Conservation (phyloP, 2,329 filamentous ascomycete genomes). For the Aspergillus awamori region DNA sequence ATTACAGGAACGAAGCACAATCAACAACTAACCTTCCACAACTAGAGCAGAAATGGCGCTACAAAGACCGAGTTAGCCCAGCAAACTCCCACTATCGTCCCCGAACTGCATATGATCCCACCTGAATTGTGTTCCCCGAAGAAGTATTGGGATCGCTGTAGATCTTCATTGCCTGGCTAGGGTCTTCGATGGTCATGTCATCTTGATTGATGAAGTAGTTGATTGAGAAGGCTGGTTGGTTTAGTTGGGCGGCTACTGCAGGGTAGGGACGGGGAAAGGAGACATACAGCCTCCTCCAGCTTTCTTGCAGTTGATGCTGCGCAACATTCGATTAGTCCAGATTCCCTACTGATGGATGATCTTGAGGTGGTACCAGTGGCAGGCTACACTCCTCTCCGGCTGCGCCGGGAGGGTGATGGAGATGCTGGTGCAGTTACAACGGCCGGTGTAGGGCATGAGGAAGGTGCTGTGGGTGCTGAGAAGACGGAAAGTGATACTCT, state of each 20-base stretch:
- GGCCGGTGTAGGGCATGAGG: constrained; percentile 27
- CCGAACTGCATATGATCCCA: neutral
- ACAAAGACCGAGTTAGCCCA: neutral
- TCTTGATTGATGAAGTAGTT: constrained; percentile 26
- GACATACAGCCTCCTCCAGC: constrained; percentile 24
- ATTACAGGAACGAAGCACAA: neutral
- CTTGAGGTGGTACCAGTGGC: constrained; percentile 24
- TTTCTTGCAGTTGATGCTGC: constrained; percentile 26
- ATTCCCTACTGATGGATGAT: neutral
- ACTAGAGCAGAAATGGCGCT: constrained; percentile 28
- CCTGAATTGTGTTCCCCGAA: constrained; percentile 20
- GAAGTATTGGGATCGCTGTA: constrained; percentile 23
- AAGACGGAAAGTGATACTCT: no score
- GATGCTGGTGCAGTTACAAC: constrained; percentile 30
- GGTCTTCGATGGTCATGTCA: constrained; percentile 24
- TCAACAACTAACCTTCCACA: constrained; percentile 25
- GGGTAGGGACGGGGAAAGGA: neutral
- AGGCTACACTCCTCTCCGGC: constrained; percentile 21
- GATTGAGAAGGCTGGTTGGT: constrained; percentile 25
- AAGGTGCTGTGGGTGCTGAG: neutral
- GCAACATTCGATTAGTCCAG: neutral
- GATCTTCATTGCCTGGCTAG: constrained; percentile 11
- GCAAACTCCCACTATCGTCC: neutral
- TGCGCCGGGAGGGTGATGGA: constrained; percentile 24
- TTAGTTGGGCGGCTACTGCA: neutral